phyloP scores from a whole-genome alignment of 75 land plant genomes.

The Pinus taeda region DNA sequence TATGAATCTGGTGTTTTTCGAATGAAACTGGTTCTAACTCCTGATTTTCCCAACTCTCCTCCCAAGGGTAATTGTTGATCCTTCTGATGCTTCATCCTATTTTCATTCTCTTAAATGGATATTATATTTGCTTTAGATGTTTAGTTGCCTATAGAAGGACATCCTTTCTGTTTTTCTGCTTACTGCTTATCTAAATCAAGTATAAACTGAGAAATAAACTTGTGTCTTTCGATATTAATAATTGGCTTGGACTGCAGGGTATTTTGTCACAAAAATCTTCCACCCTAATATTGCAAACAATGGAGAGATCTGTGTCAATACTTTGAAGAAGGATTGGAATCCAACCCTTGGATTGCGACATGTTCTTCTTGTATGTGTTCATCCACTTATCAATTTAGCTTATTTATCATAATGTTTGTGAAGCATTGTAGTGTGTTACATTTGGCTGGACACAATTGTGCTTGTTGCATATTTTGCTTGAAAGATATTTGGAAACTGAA shows the following conservation, averaged over 20 bases:
- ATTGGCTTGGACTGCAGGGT: constrained; percentile 53
- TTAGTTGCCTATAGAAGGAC: too few species aligned
- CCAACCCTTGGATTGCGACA: constrained; percentile 95
- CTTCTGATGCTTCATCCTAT: neutral
- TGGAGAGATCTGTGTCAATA: constrained; percentile 99
- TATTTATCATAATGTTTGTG: too few species aligned
- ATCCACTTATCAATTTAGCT: too few species aligned
- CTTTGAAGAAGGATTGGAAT: constrained; percentile 97
- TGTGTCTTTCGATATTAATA: neutral
- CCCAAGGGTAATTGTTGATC: constrained; percentile 69
- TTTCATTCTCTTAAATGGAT: too few species aligned
- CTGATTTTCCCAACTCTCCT: constrained; percentile 92
- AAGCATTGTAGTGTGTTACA: too few species aligned
- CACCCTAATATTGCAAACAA: constrained; percentile 97
- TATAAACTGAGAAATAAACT: neutral
- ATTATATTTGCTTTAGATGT: too few species aligned
- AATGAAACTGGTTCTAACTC: constrained; percentile 82
- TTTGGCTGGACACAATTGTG: too few species aligned
- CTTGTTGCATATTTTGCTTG: too few species aligned
- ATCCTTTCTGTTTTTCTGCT: too few species aligned
- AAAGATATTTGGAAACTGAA: too few species aligned
- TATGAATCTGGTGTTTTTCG: constrained; percentile 95
- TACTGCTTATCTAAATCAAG: neutral
- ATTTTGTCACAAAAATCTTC: constrained; percentile 91
- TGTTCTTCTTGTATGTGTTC: constrained; percentile 74